Percentiles rank a stretch among this genome's conserved stretches.
Conservation (phyloP, 371 early-diverging fungal species). For the Smittium culicis region DNA sequence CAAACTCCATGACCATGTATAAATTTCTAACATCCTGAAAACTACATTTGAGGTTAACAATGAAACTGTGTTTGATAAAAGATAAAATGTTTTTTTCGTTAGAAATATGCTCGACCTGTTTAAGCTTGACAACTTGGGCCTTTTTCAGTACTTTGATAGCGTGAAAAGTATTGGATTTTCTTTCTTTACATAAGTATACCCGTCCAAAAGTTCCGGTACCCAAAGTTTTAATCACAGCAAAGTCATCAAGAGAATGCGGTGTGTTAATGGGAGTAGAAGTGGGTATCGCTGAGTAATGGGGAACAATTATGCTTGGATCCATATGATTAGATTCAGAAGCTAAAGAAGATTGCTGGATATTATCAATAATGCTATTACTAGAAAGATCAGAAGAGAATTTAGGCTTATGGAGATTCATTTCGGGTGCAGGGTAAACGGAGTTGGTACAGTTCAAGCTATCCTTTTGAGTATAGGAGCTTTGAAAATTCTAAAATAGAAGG, state of each 20-base stretch:
- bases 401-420: too few relatives aligned
- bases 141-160: constrained; percentile 93
- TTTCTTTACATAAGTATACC: constrained; percentile 63
- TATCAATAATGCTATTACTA: too few relatives aligned
- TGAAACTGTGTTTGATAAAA: constrained; percentile 78
- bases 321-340: too few relatives aligned
- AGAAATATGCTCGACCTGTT: constrained; percentile 93
- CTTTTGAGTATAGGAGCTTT: too few relatives aligned
- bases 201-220: constrained; percentile 90
- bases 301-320: too few relatives aligned
- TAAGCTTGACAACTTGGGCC: constrained; percentile 73
- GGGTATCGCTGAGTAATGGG: too few relatives aligned
- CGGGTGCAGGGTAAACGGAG: too few relatives aligned
- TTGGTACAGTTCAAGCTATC: too few relatives aligned
- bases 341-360: too few relatives aligned
- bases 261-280: too few relatives aligned
- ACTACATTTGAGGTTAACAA: constrained; percentile 77
- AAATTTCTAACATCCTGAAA: constrained; percentile 82
- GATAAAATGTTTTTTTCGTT: constrained; percentile 88
- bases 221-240: constrained; percentile 27
- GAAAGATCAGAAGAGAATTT: too few relatives aligned
- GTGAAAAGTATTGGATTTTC: constrained; percentile 52
- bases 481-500: too few relatives aligned
- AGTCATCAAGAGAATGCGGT: constrained; percentile 12
- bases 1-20: constrained; percentile 94